Conservation (phyloP, 1,284 basidiomycete genomes). For the Golubevia sp. region DNA sequence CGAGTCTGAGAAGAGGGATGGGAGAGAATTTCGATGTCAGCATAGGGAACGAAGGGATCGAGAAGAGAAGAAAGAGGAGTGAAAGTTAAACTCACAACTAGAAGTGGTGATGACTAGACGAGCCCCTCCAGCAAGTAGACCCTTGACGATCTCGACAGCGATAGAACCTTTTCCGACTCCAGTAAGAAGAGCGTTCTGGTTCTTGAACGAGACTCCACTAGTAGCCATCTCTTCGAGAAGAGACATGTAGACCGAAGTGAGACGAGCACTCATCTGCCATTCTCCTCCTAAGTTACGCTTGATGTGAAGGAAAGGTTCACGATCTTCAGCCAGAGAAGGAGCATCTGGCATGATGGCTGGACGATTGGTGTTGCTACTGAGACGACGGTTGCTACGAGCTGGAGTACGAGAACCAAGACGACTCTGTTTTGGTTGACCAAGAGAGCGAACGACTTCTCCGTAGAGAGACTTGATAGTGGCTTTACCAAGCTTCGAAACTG, state of each 20-base stretch:
- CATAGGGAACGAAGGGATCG: too few species aligned
- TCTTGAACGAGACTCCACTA: constrained; percentile 95
- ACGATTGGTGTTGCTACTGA: constrained; percentile 68
- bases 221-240: constrained; percentile 97
- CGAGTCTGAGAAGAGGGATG: constrained; percentile 2
- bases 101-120: constrained; percentile 95
- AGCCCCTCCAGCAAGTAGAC: constrained; percentile 90
- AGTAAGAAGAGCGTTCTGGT: constrained; percentile 96
- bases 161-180: constrained; percentile 98
- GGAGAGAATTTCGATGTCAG: too few species aligned
- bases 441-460: constrained; percentile 81
- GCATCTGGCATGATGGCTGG: constrained; percentile 66
- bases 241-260: constrained; percentile 80
- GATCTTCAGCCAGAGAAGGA: constrained; percentile 65
- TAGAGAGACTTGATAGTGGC: constrained; percentile 95
- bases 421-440: constrained; percentile 62
- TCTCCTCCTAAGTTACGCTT: constrained; percentile 94
- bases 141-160: constrained; percentile 95
- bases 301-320: constrained; percentile 89
- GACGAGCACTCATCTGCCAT: constrained; percentile 96
- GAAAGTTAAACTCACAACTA: constrained; percentile 19
- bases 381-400: constrained; percentile 66
- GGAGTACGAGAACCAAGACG: constrained; percentile 63
- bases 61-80: too few species aligned
- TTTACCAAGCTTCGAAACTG: constrained; percentile 95